Percentiles rank a stretch among this genome's conserved stretches.
Evolutionary conservation across 1,139 yeast species (phyloP).

Genomic region (Hyphopichia pseudoburtonii): DNA sequence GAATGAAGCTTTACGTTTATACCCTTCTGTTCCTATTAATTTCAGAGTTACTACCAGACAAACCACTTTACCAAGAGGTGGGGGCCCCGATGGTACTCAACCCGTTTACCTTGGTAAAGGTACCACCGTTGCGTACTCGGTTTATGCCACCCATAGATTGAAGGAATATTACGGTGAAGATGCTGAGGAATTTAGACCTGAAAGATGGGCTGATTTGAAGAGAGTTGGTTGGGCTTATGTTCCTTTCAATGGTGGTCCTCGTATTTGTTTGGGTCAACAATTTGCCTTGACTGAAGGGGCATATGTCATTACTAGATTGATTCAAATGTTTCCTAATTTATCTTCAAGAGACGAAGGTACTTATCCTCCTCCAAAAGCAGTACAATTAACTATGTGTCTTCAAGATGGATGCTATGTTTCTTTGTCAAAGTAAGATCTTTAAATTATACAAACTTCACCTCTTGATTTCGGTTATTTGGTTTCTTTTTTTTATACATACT

Average conservation of each 20-base stretch:
- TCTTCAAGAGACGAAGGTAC: constrained; percentile 18
- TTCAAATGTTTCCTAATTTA: constrained; percentile 22
- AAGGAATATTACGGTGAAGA: constrained; percentile 49
- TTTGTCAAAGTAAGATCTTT: constrained; percentile 1
- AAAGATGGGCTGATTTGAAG: constrained; percentile 43
- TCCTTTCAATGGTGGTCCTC: constrained; percentile 47
- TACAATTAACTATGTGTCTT: constrained; percentile 37
- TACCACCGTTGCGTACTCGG: constrained; percentile 42
- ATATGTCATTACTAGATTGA: constrained; percentile 26
- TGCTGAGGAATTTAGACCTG: constrained; percentile 47
- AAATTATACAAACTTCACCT: no score
- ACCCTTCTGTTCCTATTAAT: constrained; percentile 58
- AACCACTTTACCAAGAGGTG: constrained; percentile 54
- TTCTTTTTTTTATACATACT: no score
- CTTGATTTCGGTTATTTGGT: neutral
- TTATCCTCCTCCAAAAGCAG: constrained; percentile 33
- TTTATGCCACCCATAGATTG: constrained; percentile 48
- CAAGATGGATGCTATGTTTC: constrained; percentile 26
- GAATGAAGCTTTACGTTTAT: constrained; percentile 53
- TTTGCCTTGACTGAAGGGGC: constrained; percentile 48
- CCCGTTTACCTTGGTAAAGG: constrained; percentile 51
- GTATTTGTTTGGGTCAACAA: constrained; percentile 47
- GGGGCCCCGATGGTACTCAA: constrained; percentile 41
- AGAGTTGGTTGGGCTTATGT: constrained; percentile 45
- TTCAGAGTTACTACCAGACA: constrained; percentile 45